These are phyloP conservation scores for Flaveria trinervia DNA, from an alignment of 129 eudicot species.

Conservation along the genomic window DNA sequence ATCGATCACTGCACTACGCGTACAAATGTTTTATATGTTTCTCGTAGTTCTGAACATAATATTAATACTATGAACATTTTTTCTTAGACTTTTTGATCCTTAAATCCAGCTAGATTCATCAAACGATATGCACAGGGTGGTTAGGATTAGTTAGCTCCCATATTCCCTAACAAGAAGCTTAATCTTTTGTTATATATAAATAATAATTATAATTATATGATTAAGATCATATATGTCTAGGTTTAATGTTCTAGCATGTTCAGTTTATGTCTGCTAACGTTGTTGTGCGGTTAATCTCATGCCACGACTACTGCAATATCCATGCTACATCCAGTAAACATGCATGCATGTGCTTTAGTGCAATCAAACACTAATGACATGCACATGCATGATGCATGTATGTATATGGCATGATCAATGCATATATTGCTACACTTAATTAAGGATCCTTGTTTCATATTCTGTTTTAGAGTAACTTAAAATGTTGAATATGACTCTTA, in stretches of 20 bases:
- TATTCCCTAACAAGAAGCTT: constrained; percentile 55
- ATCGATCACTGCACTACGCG: too few species aligned
- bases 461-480: too few species aligned
- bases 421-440: too few species aligned
- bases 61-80: background rate
- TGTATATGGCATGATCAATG: too few species aligned
- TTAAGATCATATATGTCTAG: constrained; percentile 21
- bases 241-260: constrained; percentile 42
- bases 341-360: background rate
- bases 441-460: too few species aligned
- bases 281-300: constrained; percentile 27
- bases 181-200: constrained; percentile 10
- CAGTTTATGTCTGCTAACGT: constrained; percentile 34
- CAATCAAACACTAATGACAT: background rate
- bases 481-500: too few species aligned
- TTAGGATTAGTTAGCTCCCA: constrained; percentile 40
- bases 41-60: too few species aligned
- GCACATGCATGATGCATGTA: background rate
- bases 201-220: background rate
- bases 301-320: constrained; percentile 22
- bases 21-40: too few species aligned
- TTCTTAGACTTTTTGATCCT: constrained; percentile 17
- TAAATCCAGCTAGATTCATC: constrained; percentile 36
- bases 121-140: constrained; percentile 28
- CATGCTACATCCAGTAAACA: background rate